These are phyloP conservation scores for Typha latifolia DNA, from an alignment of 176 grass and related monocot species.

Conservation along the genomic window DNA sequence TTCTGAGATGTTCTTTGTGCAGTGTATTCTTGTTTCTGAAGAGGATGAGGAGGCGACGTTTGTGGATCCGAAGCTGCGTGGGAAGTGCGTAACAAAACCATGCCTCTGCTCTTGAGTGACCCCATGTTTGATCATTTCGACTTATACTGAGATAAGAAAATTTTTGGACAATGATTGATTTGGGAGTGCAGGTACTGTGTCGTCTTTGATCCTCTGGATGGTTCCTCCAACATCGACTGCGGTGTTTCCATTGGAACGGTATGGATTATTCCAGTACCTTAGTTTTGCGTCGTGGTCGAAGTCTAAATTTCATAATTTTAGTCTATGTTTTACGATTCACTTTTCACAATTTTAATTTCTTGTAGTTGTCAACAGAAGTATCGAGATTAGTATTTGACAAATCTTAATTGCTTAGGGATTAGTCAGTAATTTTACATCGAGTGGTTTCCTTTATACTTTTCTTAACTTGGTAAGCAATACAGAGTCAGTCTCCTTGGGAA, in stretches of 20 bases:
- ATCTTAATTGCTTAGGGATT: too few species aligned
- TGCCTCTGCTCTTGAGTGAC: background rate
- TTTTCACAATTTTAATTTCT: too few species aligned
- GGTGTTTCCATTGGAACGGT: constrained; percentile 99
- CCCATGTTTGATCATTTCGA: background rate
- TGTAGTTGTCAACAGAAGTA: too few species aligned
- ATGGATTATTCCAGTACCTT: constrained; percentile 12
- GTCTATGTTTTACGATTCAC: too few species aligned
- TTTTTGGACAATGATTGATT: background rate
- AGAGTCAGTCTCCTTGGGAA: too few species aligned
- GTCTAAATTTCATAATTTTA: background rate
- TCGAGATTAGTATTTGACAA: too few species aligned
- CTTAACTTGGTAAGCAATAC: too few species aligned
- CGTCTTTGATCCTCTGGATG: constrained; percentile 93
- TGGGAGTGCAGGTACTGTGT: constrained; percentile 54
- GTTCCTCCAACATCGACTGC: constrained; percentile 97
- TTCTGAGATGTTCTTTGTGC: constrained; percentile 4
- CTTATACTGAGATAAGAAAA: background rate
- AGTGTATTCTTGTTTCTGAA: constrained; percentile 93
- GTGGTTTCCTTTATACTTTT: too few species aligned
- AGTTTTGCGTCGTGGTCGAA: background rate
- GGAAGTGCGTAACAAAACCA: constrained; percentile 38
- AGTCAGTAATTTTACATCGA: too few species aligned
- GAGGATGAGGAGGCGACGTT: constrained; percentile 93
- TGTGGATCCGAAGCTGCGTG: constrained; percentile 66